A percentile compares a stretch with the other conserved stretches of the same genome.
phyloP scores from a whole-genome alignment of 768 basidiomycete species.

The Gloeopeniophorella convolvens region DNA sequence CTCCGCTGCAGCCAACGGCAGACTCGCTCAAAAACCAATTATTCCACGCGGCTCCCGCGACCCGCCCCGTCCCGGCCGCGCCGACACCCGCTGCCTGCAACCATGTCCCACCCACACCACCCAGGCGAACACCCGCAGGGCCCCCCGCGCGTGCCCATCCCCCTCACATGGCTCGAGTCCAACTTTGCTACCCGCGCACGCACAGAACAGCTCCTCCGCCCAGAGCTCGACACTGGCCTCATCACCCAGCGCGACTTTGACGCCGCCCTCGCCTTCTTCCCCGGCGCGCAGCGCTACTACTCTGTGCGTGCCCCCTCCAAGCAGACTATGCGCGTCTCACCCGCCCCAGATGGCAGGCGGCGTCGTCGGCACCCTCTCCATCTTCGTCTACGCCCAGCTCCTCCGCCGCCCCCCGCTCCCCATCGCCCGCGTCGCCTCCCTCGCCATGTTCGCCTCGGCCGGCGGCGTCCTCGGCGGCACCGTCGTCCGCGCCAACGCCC shows the following conservation, averaged over 20 bases:
- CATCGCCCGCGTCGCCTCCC: conserved; percentile 23
- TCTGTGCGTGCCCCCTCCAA: conserved; percentile 32
- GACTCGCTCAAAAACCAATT: too few species aligned
- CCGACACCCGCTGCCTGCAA: not conserved
- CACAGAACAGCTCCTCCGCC: conserved; percentile 43
- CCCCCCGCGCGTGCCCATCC: conserved; percentile 25
- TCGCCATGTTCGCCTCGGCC: conserved; percentile 24
- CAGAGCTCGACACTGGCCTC: conserved; percentile 46
- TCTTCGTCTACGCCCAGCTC: conserved; percentile 25
- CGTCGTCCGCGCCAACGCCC: conserved; percentile 23
- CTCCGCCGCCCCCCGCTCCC: conserved; percentile 27
- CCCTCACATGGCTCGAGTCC: conserved; percentile 33
- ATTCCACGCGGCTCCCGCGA: too few species aligned
- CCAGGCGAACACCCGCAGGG: not conserved
- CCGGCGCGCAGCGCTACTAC: conserved; percentile 40
- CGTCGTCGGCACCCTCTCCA: conserved; percentile 25
- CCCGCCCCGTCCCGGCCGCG: too few species aligned
- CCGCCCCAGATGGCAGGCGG: conserved; percentile 23
- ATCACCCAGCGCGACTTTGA: conserved; percentile 51
- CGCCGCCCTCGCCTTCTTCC: conserved; percentile 45
- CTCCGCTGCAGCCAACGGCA: too few species aligned
- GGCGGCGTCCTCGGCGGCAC: conserved; percentile 31
- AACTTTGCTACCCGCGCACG: conserved; percentile 39
- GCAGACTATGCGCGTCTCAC: conserved; percentile 5
- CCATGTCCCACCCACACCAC: conserved; percentile 6